phyloP scores from a whole-genome alignment of 495 filamentous ascomycete genomes.

The Aspergillus olivimuriae region DNA sequence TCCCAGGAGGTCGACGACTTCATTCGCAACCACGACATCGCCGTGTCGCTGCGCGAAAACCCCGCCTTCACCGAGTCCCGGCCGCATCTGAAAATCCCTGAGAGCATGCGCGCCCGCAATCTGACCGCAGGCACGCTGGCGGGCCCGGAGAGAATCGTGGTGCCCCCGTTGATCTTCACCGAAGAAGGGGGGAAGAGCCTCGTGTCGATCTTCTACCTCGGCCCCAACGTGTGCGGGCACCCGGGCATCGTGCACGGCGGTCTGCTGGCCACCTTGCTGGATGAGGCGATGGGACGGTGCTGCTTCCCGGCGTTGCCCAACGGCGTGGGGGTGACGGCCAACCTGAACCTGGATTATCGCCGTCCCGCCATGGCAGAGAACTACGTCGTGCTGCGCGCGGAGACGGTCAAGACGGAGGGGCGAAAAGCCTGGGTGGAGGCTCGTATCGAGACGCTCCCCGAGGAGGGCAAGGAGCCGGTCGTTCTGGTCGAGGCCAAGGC shows the following conservation, averaged over 20 bases:
- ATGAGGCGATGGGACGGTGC: conserved; percentile 86
- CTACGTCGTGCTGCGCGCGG: conserved; percentile 72
- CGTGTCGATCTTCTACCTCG: conserved; percentile 73
- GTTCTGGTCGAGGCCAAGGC: conserved; percentile 75
- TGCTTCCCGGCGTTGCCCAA: conserved; percentile 88
- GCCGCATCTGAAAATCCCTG: conserved; percentile 81
- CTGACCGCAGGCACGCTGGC: conserved; percentile 77
- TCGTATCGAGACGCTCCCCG: conserved; percentile 74
- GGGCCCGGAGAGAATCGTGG: conserved; percentile 68
- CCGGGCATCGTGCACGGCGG: conserved; percentile 90
- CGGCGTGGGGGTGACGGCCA: conserved; percentile 85
- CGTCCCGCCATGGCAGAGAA: conserved; percentile 68
- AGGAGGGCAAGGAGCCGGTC: conserved; percentile 52
- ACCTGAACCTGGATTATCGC: conserved; percentile 83
- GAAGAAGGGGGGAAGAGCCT: conserved; percentile 65
- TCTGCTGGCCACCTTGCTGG: conserved; percentile 81
- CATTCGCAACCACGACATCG: conserved; percentile 71
- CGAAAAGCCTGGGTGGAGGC: conserved; percentile 96
- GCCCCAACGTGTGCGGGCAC: conserved; percentile 80
- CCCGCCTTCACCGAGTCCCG: conserved; percentile 68
- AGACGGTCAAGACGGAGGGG: conserved; percentile 83
- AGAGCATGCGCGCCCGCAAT: conserved; percentile 57
- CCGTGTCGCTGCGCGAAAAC: conserved; percentile 56
- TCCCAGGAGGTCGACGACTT: conserved; percentile 59
- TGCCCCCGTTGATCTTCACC: conserved; percentile 74